Conservation (phyloP, 345 rosid species). For the Acer yangbiense region DNA sequence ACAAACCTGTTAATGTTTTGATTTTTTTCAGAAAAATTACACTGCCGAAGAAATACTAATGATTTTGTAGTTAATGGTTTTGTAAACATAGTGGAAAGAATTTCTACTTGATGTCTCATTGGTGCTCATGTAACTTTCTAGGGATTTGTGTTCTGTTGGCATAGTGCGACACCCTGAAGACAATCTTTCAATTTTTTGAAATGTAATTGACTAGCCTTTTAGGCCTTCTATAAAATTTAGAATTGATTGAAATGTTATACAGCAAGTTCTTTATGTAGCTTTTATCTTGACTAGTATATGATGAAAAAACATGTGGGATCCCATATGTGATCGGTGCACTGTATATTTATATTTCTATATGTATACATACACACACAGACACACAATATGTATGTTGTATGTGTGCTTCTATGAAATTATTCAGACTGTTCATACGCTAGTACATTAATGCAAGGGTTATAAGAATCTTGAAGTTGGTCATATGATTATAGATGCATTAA, state of each 20-base stretch:
- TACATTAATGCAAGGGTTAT: neutral
- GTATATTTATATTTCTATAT: neutral
- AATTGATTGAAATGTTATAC: conserved; percentile 5
- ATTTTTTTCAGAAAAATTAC: conserved; percentile 21
- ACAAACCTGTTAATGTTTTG: conserved; percentile 86
- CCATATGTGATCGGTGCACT: too few species aligned
- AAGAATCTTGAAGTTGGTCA: neutral
- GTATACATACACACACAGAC: neutral
- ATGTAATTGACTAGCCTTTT: conserved; percentile 16
- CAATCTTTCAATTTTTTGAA: conserved; percentile 7
- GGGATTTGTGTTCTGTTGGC: neutral
- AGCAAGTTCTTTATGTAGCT: neutral
- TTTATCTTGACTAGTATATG: neutral
- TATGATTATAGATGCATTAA: neutral
- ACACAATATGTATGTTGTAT: neutral
- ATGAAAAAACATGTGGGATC: too few species aligned
- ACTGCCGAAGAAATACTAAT: conserved; percentile 18
- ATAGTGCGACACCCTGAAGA: conserved; percentile 9
- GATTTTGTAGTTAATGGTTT: conserved; percentile 16
- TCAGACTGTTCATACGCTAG: neutral
- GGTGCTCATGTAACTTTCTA: conserved; percentile 7
- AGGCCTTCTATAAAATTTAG: conserved; percentile 1
- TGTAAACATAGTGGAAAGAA: conserved; percentile 15
- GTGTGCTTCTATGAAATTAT: neutral
- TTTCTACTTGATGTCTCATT: neutral